Conservation (phyloP, 2,329 filamentous ascomycete species). For the Phialophora verrucosa region DNA sequence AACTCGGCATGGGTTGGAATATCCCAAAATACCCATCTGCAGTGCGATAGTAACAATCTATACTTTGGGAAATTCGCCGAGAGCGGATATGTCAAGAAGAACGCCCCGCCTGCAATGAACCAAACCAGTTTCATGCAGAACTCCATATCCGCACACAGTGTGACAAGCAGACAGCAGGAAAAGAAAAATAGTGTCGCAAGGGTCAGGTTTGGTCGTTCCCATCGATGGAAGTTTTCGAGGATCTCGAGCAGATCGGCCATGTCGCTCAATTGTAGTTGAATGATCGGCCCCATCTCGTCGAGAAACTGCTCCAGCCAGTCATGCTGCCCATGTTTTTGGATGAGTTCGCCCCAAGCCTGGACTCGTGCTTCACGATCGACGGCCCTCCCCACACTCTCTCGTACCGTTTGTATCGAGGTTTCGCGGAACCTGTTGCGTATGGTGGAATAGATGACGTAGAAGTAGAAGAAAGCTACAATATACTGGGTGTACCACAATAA, state of each 20-base stretch:
- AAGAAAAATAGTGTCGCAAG: slow-evolving; percentile 46
- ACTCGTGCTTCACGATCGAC: slow-evolving; percentile 43
- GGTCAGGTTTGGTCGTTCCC: slow-evolving; percentile 45
- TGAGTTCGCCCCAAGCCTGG: slow-evolving; percentile 46
- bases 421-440: slow-evolving; percentile 43
- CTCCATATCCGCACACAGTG: slow-evolving; percentile 43
- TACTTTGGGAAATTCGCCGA: slow-evolving; percentile 46
- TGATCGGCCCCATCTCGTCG: slow-evolving; percentile 45
- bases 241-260: slow-evolving; percentile 48
- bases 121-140: slow-evolving; percentile 47
- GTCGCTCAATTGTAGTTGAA: slow-evolving; percentile 48
- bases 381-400: slow-evolving; percentile 44
- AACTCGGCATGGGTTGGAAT: slow-evolving; percentile 46
- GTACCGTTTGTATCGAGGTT: slow-evolving; percentile 42
- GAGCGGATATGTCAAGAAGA: slow-evolving; percentile 48
- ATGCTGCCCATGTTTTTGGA: slow-evolving; percentile 45
- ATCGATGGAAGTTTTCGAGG: slow-evolving; percentile 47
- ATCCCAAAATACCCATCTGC: slow-evolving; percentile 49
- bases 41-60: slow-evolving; percentile 44
- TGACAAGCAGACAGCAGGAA: slow-evolving; percentile 42
- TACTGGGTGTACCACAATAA: slow-evolving; percentile 48
- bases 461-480: slow-evolving; percentile 46
- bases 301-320: slow-evolving; percentile 49
- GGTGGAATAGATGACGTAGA: slow-evolving; percentile 46
- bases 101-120: slow-evolving; percentile 44